These are phyloP conservation scores for Ephemerocybe angulata DNA, from an alignment of 768 basidiomycete genomes.

Conservation along the genomic window DNA sequence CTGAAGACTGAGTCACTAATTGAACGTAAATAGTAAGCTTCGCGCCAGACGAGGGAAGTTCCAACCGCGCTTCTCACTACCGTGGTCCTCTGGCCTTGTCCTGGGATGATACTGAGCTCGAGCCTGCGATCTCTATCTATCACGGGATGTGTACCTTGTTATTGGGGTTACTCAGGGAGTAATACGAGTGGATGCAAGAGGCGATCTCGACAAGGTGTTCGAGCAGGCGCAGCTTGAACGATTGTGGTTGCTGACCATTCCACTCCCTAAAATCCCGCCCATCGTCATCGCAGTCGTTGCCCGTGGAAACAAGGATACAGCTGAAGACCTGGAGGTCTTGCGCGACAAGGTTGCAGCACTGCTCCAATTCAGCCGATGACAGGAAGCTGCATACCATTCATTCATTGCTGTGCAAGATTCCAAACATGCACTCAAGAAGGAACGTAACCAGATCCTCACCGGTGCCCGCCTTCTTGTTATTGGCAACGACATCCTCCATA, in stretches of 20 bases:
- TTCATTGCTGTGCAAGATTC: conserved; percentile 30
- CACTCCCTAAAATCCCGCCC: background rate
- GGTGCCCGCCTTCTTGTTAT: conserved; percentile 26
- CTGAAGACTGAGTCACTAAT: too few relatives aligned
- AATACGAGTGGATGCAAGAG: background rate
- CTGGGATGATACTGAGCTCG: conserved; percentile 18
- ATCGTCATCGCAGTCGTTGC: background rate
- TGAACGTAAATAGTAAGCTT: too few relatives aligned
- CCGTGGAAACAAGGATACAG: background rate
- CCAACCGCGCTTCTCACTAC: too few relatives aligned
- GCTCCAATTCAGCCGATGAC: background rate
- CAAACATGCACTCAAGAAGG: conserved; percentile 30
- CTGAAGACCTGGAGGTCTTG: background rate
- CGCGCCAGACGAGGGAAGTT: too few relatives aligned
- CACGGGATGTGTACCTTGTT: conserved; percentile 9
- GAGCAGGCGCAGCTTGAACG: conserved; percentile 6
- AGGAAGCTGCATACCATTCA: conserved; percentile 17
- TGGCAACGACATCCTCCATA: conserved; percentile 10
- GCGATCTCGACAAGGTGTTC: conserved; percentile 13
- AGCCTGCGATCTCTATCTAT: conserved; percentile 11
- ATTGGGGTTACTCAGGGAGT: conserved; percentile 9
- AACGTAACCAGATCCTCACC: conserved; percentile 28
- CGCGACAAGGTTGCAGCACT: background rate
- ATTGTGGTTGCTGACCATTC: background rate
- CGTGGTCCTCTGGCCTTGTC: conserved; percentile 15